Evolutionary conservation across 2,329 filamentous ascomycete genomes (phyloP), one percentile per base, ranked within the genome.

Genomic region (Passalora sequoiae): DNA sequence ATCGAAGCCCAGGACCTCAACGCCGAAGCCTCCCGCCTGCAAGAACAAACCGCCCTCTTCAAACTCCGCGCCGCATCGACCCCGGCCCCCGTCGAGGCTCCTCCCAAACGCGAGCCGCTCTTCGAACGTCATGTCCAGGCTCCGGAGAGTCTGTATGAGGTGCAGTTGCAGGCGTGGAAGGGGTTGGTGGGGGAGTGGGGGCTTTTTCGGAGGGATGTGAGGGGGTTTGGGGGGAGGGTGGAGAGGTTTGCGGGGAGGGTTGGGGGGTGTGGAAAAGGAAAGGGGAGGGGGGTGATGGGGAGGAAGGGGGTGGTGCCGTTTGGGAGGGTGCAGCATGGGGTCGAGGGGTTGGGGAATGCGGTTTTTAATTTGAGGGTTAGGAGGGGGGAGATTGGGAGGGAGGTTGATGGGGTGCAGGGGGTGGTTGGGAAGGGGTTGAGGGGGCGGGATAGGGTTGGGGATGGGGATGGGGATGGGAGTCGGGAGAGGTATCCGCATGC

Each of bases 261-360:
- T n/a, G 31, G 32, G 10, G 20, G 22, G 2, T 30, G n/a, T 41
- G 40, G 28, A 38, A 29, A 48, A 33, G 21, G 30, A 30, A 22
- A 40, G 16, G 29, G 40, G 9, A 30, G 29, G 4, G 29, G 35
- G 16, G 39, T 24, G n/a, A 36, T 47, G 40, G 40, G 35, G 9
- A 21, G 20, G 16, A 19, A 7, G 32, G 3, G 16, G 30, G 4
- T 4, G 30, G 9, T 7, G 8, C 17, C 15, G 16, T 10, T 19
- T 8, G 33, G 16, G 9, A 20, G 10, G 15, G 13, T 24, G 16
- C 8, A 19, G 20, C 13, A 9, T 10, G n/a, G 22, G 6, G 29
- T 47, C 30, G 45, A 48, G 31, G 27, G 36, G 4, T 15, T 44
- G 21, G 37, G 38, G n/a, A 48, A 44, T 31, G 45, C 45, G 4